A percentile compares a stretch with the other conserved stretches of the same genome.
These are phyloP conservation scores for Davidsoniella neocaledoniae DNA, from an alignment of 2,329 filamentous ascomycete genomes.

Conservation along the genomic window DNA sequence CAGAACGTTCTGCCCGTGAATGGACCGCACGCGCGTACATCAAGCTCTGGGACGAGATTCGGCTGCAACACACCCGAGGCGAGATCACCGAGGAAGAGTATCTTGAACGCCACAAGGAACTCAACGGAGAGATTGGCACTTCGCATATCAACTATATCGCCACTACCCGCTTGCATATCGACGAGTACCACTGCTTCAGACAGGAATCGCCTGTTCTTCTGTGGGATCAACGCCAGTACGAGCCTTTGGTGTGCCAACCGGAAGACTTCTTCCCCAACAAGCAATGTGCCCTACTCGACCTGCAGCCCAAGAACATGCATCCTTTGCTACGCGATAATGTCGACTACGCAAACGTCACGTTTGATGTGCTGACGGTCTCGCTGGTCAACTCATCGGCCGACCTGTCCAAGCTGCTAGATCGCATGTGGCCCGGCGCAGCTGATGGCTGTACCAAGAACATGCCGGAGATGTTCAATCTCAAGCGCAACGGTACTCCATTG, in stretches of 20 bases:
- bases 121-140: conserved; percentile 20
- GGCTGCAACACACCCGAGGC: conserved; percentile 7
- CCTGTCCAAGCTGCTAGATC: conserved; percentile 29
- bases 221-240: conserved; percentile 55
- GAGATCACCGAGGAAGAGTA: conserved; percentile 17
- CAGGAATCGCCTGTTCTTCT: conserved; percentile 35
- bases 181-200: conserved; percentile 36
- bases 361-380: conserved; percentile 24
- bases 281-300: conserved; percentile 43
- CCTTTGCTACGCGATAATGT: conserved; percentile 30
- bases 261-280: conserved; percentile 52
- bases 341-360: conserved; percentile 33
- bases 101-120: conserved; percentile 16
- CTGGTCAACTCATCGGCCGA: conserved; percentile 23
- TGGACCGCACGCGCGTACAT: conserved; percentile 5
- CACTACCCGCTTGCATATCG: conserved; percentile 26
- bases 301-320: conserved; percentile 41
- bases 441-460: conserved; percentile 34
- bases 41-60: background rate
- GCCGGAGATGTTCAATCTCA: conserved; percentile 30
- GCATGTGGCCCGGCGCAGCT: conserved; percentile 41
- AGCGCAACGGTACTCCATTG: conserved; percentile 28
- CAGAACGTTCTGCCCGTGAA: conserved; percentile 1
- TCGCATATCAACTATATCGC: conserved; percentile 20
- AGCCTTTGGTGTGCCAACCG: conserved; percentile 42